A percentile compares a stretch with the other conserved stretches of the same genome.
Evolutionary conservation across 2,329 filamentous ascomycete genomes (phyloP).

Genomic region (Fusarium falciforme): DNA sequence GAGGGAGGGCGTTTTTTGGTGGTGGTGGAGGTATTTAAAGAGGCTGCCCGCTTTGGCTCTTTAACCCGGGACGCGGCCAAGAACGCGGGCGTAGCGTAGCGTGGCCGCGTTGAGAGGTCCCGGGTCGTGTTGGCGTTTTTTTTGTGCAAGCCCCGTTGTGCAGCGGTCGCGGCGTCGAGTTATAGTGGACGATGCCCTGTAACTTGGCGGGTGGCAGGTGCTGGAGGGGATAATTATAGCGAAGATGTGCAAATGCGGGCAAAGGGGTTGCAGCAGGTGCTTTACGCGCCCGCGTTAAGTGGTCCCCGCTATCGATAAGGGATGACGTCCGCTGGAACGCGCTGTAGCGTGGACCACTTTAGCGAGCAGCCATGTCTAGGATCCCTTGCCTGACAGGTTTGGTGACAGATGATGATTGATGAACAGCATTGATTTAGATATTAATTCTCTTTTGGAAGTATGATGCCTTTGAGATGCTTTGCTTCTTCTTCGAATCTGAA

Average conservation of each 20-base stretch:
- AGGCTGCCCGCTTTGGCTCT: conserved; percentile 22
- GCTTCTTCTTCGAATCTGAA: neutral
- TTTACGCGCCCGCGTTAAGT: conserved; percentile 39
- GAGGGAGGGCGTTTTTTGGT: conserved; percentile 26
- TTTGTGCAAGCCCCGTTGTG: conserved; percentile 15
- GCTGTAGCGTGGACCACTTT: conserved; percentile 9
- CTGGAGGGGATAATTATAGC: neutral
- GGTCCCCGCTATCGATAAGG: conserved; percentile 31
- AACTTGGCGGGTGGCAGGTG: neutral
- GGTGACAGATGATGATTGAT: conserved; percentile 8
- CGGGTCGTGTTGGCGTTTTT: conserved; percentile 30
- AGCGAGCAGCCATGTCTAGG: conserved; percentile 14
- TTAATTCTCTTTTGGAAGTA: neutral
- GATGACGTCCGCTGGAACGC: conserved; percentile 30
- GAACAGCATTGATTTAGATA: neutral
- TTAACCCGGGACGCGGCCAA: neutral
- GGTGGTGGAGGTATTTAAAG: conserved; percentile 40
- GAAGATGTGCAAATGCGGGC: conserved; percentile 7
- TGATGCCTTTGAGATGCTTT: neutral
- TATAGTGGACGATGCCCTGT: conserved; percentile 12
- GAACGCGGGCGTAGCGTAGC: conserved; percentile 21
- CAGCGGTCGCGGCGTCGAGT: neutral
- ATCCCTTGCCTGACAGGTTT: conserved; percentile 25
- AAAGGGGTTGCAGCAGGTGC: neutral
- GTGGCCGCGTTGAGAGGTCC: conserved; percentile 1